These are phyloP conservation scores for Chalciporus sphaerocephalus DNA, from an alignment of 768 basidiomycete species.

Conservation along the genomic window DNA sequence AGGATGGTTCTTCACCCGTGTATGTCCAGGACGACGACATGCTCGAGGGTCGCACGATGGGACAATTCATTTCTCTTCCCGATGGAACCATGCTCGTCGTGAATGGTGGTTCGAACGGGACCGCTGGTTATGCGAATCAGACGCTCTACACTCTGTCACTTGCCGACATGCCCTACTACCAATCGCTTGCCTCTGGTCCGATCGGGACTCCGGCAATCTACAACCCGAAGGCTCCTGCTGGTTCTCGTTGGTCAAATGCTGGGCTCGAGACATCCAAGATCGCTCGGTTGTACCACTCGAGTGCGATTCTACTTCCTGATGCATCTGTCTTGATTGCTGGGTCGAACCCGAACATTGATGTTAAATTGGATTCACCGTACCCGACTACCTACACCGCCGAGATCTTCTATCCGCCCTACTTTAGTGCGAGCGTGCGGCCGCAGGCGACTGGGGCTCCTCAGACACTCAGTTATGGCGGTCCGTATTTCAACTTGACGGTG, in stretches of 20 bases:
- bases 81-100: conserved; percentile 73
- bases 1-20: conserved; percentile 52
- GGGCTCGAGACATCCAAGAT: conserved; percentile 63
- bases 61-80: conserved; percentile 82
- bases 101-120: conserved; percentile 82
- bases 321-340: conserved; percentile 86
- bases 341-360: conserved; percentile 90
- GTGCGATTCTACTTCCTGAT: conserved; percentile 81
- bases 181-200: conserved; percentile 78
- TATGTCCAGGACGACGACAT: conserved; percentile 76
- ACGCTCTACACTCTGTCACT: conserved; percentile 42
- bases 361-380: conserved; percentile 54
- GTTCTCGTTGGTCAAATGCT: conserved; percentile 68
- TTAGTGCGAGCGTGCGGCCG: conserved; percentile 64
- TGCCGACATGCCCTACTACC: conserved; percentile 59
- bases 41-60: conserved; percentile 79
- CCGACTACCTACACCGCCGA: conserved; percentile 81
- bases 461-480: conserved; percentile 81
- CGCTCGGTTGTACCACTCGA: conserved; percentile 87
- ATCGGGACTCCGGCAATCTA: conserved; percentile 76
- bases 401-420: conserved; percentile 91
- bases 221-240: conserved; percentile 66
- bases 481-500: conserved; percentile 70
- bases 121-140: conserved; percentile 75
- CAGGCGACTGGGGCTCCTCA: conserved; percentile 62